Base-by-base conservation (phyloP, 345 rosid species). In the Citrus unshiu region DNA sequence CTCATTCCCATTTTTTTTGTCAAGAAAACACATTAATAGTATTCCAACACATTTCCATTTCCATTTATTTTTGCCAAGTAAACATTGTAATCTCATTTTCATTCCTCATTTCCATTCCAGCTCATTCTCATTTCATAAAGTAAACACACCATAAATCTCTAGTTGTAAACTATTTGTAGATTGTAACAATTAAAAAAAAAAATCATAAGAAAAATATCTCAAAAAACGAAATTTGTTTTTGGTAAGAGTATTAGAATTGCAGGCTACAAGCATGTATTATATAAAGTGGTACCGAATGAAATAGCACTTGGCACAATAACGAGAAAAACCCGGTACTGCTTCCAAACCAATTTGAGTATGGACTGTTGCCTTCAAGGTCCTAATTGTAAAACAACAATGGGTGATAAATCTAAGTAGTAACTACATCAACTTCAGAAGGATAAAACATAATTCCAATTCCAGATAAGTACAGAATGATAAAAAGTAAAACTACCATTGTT, bases 11-110 rank as follows among this genome's bases (percentile, higher is more conserved):
- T 34, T 34, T 34, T 0, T 34, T 34, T 34, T 34, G 6, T 5
- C 6, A 34, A 34, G 0, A 4, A 34, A 34, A 34, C 6, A 34
- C 6, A 34, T 5, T 0, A 34, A 34, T 5, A 34, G 0, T 5
- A 34, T 34, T 34, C 0, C 35, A 4, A 0, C 35, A 34, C 6
- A 34, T 34, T 34, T 0, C 0, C 35, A 34, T 34, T 34, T 0
- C 6, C 1, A 34, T 34, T 34, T 34, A 34, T 34, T 34, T 34
- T 34, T 34, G 0, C 1, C 6, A 34, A 34, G 0, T 34, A 34
- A 34, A 34, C 3, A 34, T 34, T 34, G 0, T 4, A 34, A 34
- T 34, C 6, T 34, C 6, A 34, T 34, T 34, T 5, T 0, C 35
- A 34, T 32, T 32, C 0, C 0, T 32, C 5, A 32, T 32, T 32